Percentiles rank a stretch among this genome's conserved stretches.
Conservation (phyloP, 805 yeast species). For the Candida multigemmis region DNA sequence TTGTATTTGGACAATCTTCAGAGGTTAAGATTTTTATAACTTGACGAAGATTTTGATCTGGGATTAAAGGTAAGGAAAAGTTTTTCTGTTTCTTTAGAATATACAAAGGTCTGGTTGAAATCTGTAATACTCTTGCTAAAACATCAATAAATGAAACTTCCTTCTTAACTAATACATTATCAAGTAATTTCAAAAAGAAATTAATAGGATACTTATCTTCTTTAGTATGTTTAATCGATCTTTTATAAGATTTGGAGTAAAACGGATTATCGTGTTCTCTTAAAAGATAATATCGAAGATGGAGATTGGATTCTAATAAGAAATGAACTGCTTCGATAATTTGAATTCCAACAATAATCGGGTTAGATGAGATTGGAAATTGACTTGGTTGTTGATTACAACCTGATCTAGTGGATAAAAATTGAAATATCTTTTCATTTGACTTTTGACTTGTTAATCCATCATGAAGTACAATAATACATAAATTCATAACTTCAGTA, state of each 20-base stretch:
- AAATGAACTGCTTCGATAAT: slow-evolving; percentile 66
- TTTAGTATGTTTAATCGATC: slow-evolving; percentile 20
- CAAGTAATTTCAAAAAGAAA: slow-evolving; percentile 51
- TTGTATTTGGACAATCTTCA: slow-evolving; percentile 76
- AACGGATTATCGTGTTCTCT: slow-evolving; percentile 59
- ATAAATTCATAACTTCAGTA: slow-evolving; percentile 58
- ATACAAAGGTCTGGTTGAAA: slow-evolving; percentile 65
- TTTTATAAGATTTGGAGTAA: slow-evolving; percentile 19
- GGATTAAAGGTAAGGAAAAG: slow-evolving; percentile 51
- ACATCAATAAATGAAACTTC: slow-evolving; percentile 72
- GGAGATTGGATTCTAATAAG: slow-evolving; percentile 57
- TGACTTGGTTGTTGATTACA: slow-evolving; percentile 7
- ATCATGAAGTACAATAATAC: slow-evolving; percentile 65
- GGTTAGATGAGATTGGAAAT: slow-evolving; percentile 58
- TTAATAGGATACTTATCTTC: slow-evolving; percentile 65
- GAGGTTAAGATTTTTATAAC: slow-evolving; percentile 63
- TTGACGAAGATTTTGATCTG: slow-evolving; percentile 50
- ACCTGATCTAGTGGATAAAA: slow-evolving; percentile 43
- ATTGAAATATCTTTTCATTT: slow-evolving; percentile 52
- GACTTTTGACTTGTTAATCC: slow-evolving; percentile 56
- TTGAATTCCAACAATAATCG: slow-evolving; percentile 67
- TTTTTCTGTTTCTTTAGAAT: slow-evolving; percentile 34
- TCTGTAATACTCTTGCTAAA: slow-evolving; percentile 65
- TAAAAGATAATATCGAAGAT: slow-evolving; percentile 64
- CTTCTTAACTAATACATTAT: slow-evolving; percentile 54